A percentile compares a stretch with the other conserved stretches of the same genome.
These are phyloP conservation scores for Calendula officinalis DNA, from an alignment of 129 eudicot species.

Conservation along the genomic window DNA sequence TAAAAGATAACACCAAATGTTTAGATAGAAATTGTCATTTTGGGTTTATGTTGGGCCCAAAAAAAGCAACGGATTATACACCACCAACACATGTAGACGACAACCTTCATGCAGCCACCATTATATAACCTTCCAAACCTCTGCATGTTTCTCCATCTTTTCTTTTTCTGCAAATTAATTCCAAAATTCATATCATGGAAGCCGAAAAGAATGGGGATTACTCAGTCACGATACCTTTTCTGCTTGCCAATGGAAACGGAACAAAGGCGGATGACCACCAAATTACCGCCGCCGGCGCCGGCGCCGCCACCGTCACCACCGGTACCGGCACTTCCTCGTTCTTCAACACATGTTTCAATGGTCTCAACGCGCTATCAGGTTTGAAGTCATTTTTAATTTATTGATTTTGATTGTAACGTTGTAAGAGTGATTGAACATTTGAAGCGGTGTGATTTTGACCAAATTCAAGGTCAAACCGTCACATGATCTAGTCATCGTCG, in stretches of 20 bases:
- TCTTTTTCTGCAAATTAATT: neutral
- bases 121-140: conserved; percentile 8
- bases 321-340: conserved; percentile 50
- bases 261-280: conserved; percentile 15
- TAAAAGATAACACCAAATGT: too few relatives aligned
- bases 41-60: neutral
- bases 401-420: neutral
- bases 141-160: conserved; percentile 14
- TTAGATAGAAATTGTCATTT: too few relatives aligned
- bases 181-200: conserved; percentile 13
- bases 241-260: conserved; percentile 22
- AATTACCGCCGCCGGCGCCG: neutral
- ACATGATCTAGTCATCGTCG: conserved; percentile 8
- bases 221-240: conserved; percentile 36
- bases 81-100: conserved; percentile 11
- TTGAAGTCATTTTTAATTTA: neutral
- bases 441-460: conserved; percentile 3
- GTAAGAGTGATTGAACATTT: conserved; percentile 2
- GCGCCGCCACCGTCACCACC: neutral
- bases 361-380: conserved; percentile 91
- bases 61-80: conserved; percentile 20
- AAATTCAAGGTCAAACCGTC: neutral
- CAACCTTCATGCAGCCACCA: conserved; percentile 14
- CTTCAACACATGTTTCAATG: conserved; percentile 75
- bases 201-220: conserved; percentile 29